Evolutionary conservation across 1,139 yeast species (phyloP).

Genomic region (Saccharomycopsis phalli): DNA sequence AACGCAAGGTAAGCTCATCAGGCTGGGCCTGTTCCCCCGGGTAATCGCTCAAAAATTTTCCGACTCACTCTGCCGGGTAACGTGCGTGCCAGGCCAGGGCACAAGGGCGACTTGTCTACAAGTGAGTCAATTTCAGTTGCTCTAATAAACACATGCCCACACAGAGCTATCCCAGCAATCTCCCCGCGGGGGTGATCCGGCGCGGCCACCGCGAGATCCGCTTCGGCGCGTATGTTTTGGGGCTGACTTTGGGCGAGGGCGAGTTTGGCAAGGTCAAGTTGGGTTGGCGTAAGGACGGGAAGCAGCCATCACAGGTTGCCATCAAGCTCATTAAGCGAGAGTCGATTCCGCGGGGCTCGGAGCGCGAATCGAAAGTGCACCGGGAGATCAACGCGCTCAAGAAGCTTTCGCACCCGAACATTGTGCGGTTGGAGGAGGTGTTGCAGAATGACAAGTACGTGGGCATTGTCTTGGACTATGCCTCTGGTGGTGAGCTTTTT

Average conservation of each 20-base stretch:
- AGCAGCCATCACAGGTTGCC: slow-evolving; percentile 79
- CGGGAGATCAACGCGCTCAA: slow-evolving; percentile 89
- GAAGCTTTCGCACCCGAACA: slow-evolving; percentile 83
- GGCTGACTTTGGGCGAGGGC: slow-evolving; percentile 96
- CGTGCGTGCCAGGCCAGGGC: too few relatives aligned
- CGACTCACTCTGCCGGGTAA: too few relatives aligned
- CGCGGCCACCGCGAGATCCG: slow-evolving; percentile 34
- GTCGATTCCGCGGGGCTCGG: slow-evolving; percentile 72
- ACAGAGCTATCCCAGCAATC: slow-evolving; percentile 2
- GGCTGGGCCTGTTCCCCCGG: too few relatives aligned
- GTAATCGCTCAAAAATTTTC: too few relatives aligned
- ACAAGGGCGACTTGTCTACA: too few relatives aligned
- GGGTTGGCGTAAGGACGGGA: slow-evolving; percentile 89
- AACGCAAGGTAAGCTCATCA: too few relatives aligned
- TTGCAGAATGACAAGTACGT: slow-evolving; percentile 90
- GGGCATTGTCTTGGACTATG: slow-evolving; percentile 93
- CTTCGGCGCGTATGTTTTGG: slow-evolving; percentile 82
- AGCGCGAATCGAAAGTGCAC: slow-evolving; percentile 79
- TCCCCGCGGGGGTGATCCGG: slow-evolving; percentile 14
- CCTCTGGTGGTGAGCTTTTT: slow-evolving; percentile 94
- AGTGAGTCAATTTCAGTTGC: too few relatives aligned
- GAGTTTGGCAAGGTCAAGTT: slow-evolving; percentile 95
- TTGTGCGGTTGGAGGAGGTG: slow-evolving; percentile 85
- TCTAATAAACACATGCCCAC: too few relatives aligned
- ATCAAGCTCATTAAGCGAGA: slow-evolving; percentile 86